Percentiles rank a stretch among this genome's conserved stretches.
Conservation (phyloP, 257 asterid genomes). For the Scutellaria galericulata region DNA sequence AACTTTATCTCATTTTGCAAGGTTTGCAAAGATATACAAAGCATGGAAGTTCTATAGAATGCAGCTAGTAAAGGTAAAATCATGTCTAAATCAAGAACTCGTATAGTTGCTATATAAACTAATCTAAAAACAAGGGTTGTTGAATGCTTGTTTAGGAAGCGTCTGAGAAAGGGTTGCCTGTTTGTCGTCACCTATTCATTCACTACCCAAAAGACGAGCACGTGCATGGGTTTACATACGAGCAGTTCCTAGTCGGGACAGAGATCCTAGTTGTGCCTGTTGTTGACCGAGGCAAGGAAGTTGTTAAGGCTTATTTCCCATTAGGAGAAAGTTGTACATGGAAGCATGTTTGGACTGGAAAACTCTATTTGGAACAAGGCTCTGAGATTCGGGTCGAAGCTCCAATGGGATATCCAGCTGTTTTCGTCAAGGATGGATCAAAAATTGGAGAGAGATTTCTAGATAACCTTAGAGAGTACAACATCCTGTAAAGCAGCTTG, state of each 20-base stretch:
- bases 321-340: constrained; percentile 64
- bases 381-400: constrained; percentile 67
- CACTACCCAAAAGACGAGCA: constrained; percentile 84
- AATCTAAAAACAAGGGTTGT: neutral
- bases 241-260: constrained; percentile 86
- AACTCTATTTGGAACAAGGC: constrained; percentile 56
- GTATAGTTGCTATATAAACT: neutral
- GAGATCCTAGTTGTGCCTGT: constrained; percentile 94
- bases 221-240: constrained; percentile 64
- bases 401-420: constrained; percentile 81
- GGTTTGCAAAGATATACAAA: constrained; percentile 78
- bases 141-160: constrained; percentile 63
- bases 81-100: neutral
- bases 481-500: constrained; percentile 43
- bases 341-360: constrained; percentile 92
- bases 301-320: constrained; percentile 78
- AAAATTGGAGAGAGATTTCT: constrained; percentile 66
- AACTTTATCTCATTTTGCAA: constrained; percentile 78
- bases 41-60: constrained; percentile 95
- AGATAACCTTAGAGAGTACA: constrained; percentile 57
- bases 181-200: constrained; percentile 90
- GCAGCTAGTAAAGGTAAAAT: constrained; percentile 78
- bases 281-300: constrained; percentile 75
- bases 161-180: constrained; percentile 79
- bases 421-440: constrained; percentile 85